A percentile compares a stretch with the other conserved stretches of the same genome.
Evolutionary conservation across 805 yeast genomes (phyloP).

Genomic region (Barnettozyma sucrosica): DNA sequence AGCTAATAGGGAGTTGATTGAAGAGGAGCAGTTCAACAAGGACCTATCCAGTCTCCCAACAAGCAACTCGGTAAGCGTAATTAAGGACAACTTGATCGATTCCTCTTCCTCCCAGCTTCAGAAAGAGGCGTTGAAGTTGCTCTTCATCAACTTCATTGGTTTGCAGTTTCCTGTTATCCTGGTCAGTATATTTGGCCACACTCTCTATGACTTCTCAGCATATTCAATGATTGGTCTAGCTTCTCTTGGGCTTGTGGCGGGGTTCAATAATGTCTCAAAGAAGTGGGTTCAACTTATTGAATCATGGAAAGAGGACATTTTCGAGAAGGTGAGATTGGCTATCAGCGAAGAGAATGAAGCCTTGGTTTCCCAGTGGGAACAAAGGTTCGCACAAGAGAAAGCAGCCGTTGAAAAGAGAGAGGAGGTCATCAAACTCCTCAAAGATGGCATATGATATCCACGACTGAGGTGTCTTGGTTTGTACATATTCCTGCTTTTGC

Average conservation of each 20-base stretch:
- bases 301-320: constrained; percentile 20
- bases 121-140: constrained; percentile 20
- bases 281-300: constrained; percentile 24
- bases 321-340: constrained; percentile 21
- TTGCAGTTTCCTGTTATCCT: constrained; percentile 29
- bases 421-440: constrained; percentile 1
- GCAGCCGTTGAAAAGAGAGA: constrained; percentile 6
- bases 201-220: constrained; percentile 25
- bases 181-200: constrained; percentile 24
- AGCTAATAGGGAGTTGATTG: neutral
- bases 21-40: neutral
- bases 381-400: constrained; percentile 17
- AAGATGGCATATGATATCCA: neutral
- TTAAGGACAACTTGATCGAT: constrained; percentile 18
- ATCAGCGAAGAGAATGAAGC: constrained; percentile 17
- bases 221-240: constrained; percentile 30
- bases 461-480: neutral
- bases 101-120: constrained; percentile 22
- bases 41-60: constrained; percentile 8
- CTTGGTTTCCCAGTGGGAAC: constrained; percentile 19
- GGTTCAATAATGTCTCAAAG: constrained; percentile 28
- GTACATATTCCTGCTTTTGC: neutral
- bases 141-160: constrained; percentile 26
- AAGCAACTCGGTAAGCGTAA: constrained; percentile 15
- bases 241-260: constrained; percentile 27